Base-by-base conservation (phyloP, 495 filamentous ascomycete genomes). In the Penicillium mononematosum region DNA sequence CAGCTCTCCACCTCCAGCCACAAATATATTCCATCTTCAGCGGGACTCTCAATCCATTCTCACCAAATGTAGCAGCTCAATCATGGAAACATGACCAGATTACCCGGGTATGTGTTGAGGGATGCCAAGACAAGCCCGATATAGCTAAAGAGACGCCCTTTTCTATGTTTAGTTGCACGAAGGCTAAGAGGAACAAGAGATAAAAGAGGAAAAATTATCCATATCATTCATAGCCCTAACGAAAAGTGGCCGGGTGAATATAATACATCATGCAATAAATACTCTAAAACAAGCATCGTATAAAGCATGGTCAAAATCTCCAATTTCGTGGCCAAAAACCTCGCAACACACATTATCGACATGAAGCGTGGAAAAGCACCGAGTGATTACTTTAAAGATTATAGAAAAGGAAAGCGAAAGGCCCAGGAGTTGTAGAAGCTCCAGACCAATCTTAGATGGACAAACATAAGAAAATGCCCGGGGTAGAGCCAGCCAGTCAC, bases 401-500 rank as follows among this genome's bases (percentile, higher is more conserved):
- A 55, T 32, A 56, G 32, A 44, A 56, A 56, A 20, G 19, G 50
- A 56, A 45, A 9, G 36, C 27, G 53, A 32, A n/a, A 52, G 25
- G 50, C n/a, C 36, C 14, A 6, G 36, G 36, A 38, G 50, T 4
- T 42, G 17, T 8, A 9, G 7, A 19, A 19, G 24, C 34, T 16
- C 50, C 8, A 34, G 12, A 10, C 36, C 20, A 25, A 31, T 52
- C 25, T 31, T 22, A 44, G 11, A 56, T 34, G 3, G 45, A 34
- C 42, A 50, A 54, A 29, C 31, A 20, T 38, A 20, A 31, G 58
- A 34, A 50, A 50, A 58, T 24, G 52, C 20, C 57, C 54, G 38
- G 54, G 63, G 60, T 52, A 48, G 47, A 52, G 63, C 53, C 58
- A 42, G 9, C n/a, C 14, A 19, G 17, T 34, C 20, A 25, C 34